A percentile compares a stretch with the other conserved stretches of the same genome.
phyloP scores from a whole-genome alignment of 306 rosid species.

The Castanea crenata region DNA sequence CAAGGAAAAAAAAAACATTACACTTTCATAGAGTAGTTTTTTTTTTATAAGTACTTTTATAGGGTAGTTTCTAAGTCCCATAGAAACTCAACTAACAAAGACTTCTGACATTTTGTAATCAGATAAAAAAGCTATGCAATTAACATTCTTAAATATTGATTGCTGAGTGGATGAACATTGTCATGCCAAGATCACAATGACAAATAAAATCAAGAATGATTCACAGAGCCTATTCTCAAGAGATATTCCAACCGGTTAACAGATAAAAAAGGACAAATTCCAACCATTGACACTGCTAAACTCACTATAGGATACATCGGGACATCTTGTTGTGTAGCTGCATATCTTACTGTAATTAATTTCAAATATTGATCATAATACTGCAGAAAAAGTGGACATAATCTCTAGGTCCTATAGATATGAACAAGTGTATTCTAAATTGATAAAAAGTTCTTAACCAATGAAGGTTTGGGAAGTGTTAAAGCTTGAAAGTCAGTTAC shows the following conservation, averaged over 20 bases:
- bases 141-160: no score
- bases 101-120: background rate
- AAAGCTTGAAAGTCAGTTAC: background rate
- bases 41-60: background rate
- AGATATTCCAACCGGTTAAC: background rate
- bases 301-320: background rate
- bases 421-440: background rate
- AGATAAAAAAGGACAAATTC: no score
- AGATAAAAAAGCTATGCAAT: background rate
- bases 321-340: background rate
- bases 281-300: background rate
- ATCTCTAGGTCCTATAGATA: background rate
- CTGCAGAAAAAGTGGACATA: background rate
- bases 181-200: background rate
- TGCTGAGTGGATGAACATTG: background rate
- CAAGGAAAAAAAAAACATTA: no score
- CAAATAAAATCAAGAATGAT: background rate
- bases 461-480: background rate
- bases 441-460: background rate
- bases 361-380: background rate
- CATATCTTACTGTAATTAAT: background rate
- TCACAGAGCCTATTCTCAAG: background rate
- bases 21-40: no score
- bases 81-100: background rate
- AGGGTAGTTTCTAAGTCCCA: background rate